Conservation (phyloP, 148 eudicot genomes). For the Rhododendron simsii region DNA sequence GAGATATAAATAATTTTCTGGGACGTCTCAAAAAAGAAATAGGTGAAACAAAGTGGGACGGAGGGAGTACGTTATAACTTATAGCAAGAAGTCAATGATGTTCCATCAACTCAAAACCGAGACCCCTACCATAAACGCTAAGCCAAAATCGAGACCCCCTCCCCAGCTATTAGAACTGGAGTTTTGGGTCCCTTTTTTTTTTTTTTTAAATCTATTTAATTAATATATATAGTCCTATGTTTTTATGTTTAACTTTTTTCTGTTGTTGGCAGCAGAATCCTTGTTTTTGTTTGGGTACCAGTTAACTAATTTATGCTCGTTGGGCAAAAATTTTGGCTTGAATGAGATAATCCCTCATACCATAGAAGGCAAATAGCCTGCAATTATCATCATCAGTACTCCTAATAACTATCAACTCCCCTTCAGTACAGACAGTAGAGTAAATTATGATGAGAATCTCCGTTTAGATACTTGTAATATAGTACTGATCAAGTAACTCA, state of each 20-base stretch:
- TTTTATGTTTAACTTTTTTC: too few species aligned
- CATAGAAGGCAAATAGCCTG: background rate
- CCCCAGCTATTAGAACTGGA: too few species aligned
- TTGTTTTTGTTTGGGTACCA: background rate
- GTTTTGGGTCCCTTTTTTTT: too few species aligned
- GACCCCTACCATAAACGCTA: too few species aligned
- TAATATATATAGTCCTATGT: background rate
- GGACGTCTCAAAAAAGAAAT: too few species aligned
- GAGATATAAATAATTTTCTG: too few species aligned
- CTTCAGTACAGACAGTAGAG: background rate
- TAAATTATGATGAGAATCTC: background rate
- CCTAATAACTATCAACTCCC: background rate
- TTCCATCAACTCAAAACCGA: too few species aligned
- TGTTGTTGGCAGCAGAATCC: background rate
- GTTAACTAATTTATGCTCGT: background rate
- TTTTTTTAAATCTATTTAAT: too few species aligned
- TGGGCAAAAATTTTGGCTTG: background rate
- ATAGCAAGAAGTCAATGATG: too few species aligned
- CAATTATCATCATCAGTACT: background rate
- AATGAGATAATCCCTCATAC: background rate
- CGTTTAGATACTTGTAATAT: background rate
- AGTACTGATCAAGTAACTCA: background rate
- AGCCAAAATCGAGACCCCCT: too few species aligned
- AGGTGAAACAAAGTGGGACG: too few species aligned
- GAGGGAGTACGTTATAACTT: too few species aligned